These are phyloP conservation scores for Ajuga reptans DNA, from an alignment of 305 asterid species.

Conservation along the genomic window DNA sequence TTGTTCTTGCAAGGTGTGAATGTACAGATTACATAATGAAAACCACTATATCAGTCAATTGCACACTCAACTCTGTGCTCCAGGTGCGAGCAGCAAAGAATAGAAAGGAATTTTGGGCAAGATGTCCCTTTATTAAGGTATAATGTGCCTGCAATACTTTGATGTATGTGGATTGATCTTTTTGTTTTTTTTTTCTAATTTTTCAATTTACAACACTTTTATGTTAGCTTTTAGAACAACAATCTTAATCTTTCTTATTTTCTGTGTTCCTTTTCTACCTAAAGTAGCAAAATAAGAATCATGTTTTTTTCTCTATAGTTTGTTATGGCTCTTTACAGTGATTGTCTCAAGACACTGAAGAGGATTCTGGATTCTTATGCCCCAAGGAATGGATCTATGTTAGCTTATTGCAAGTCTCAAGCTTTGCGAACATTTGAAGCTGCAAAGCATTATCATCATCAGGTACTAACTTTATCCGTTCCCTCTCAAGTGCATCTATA, in stretches of 20 bases:
- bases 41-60: neutral
- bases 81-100: slow-evolving; percentile 49
- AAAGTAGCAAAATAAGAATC: slow-evolving; percentile 15
- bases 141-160: neutral
- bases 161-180: slow-evolving; percentile 1
- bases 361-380: slow-evolving; percentile 33
- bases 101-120: slow-evolving; percentile 46
- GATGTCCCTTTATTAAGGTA: slow-evolving; percentile 73
- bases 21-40: neutral
- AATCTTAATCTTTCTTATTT: neutral
- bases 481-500: neutral
- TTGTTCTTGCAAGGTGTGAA: slow-evolving; percentile 14
- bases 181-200: no score
- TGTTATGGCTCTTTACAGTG: slow-evolving; percentile 22
- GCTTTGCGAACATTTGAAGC: slow-evolving; percentile 38
- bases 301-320: slow-evolving; percentile 31
- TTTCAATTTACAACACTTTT: neutral
- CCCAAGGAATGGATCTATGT: slow-evolving; percentile 25
- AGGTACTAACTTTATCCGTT: slow-evolving; percentile 37
- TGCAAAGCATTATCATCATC: slow-evolving; percentile 58
- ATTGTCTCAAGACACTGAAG: slow-evolving; percentile 31
- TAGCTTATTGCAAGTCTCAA: slow-evolving; percentile 36
- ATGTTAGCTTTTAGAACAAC: slow-evolving; percentile 4
- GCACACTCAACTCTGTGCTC: slow-evolving; percentile 19
- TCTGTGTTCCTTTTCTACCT: neutral